Base-by-base conservation (phyloP, 2,329 filamentous ascomycete genomes). In the Pseudocercospora fijiensis region DNA sequence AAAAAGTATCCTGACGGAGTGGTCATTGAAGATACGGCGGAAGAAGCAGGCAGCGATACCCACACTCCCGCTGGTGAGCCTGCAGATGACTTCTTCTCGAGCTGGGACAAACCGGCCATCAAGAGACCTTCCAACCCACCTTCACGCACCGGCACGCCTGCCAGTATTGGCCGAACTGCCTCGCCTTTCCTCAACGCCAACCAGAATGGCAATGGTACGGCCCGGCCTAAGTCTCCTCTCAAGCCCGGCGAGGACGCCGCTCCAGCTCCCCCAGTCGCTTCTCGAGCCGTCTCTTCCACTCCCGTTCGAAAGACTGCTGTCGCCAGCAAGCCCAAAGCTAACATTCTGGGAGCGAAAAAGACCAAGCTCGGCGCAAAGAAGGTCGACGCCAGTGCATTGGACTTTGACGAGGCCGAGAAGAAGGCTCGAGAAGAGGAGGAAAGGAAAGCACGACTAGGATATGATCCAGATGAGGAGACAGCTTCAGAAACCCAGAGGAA, bases 351-450 rank as follows among this genome's bases (percentile, higher is more conserved):
- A 37, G 94, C 88, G 27, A 98, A 83, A 76, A 83, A 83, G 76
- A 82, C 78, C 67, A 80, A 80, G 30, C 74, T 83, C 11, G 81
- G 81, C 30, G 81, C 80, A 28, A 83, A 98, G 86, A 98, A 98
- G 83, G 86, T 96, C 33, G 80, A 81, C 30, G 85, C 83, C 52
- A 90, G 93, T 69, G 80, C 88, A 11, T 72, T 99, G 67, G 94
- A 99, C 80, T 99, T 99, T 73, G 95, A 99, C 69, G 95, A 94
- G 77, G 95, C 93, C 2, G 95, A 99, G 83, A 92, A 91, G 78
- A 96, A 96, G 80, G 95, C 95, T 49, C 96, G 94, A 78, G 95
- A 98, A 78, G 95, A 99, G 78, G 95, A 93, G 2, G 95, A 98
- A 78, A 89, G 95, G 70, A 95, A 97, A 75, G 92, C 90, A 76